Evolutionary conservation across 176 grass and related monocot genomes (phyloP), one percentile per base, ranked within the genome.

Genomic region (Carex scoparia): DNA sequence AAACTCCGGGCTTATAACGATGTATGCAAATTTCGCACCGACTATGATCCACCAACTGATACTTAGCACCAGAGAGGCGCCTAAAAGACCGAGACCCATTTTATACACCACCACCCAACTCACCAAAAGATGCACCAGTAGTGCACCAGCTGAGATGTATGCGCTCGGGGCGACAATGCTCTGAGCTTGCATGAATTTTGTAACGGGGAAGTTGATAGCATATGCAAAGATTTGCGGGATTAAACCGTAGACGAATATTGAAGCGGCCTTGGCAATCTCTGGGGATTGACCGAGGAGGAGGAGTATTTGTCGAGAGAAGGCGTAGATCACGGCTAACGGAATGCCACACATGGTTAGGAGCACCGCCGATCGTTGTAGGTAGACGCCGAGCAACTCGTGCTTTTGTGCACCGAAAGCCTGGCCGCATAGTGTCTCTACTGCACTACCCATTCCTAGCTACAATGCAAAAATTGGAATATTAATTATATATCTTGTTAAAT

Each of bases 11-110:
- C 91, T 94, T 31, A 53, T 67, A 28, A 75, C 79, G 56, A 94
- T 94, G 85, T 97, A 97, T 0, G 80, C 3, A 37, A 97, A 97
- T 88, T 97, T 89, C 0, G 61, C 90, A 8, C 16, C 23, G 6
- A 87, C 91, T 28, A 94, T 90, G 79, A 90, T 55, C 90, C 94
- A 97, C 90, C 90, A 92, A 57, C 89, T 94, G 18, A 90, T 0
- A 70, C 90, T 94, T 12, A 97, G 88, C 16, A 80, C 84, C 18
- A 97, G 85, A 8, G 91, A 89, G 28, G 94, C 89, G 1, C 94
- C 94, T 2, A 97, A 48, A 1, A 97, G 89, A 0, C 94, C 88
- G 1, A 94, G 32, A 0, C 90, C 88, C 0, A 90, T 0, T 44
- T 60, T 54, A 77, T 89, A 92, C 10, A 94, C 80, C 32, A 61